Base-by-base conservation (phyloP, 2,329 filamentous ascomycete genomes). In the Arthrobotrys sinensis region DNA sequence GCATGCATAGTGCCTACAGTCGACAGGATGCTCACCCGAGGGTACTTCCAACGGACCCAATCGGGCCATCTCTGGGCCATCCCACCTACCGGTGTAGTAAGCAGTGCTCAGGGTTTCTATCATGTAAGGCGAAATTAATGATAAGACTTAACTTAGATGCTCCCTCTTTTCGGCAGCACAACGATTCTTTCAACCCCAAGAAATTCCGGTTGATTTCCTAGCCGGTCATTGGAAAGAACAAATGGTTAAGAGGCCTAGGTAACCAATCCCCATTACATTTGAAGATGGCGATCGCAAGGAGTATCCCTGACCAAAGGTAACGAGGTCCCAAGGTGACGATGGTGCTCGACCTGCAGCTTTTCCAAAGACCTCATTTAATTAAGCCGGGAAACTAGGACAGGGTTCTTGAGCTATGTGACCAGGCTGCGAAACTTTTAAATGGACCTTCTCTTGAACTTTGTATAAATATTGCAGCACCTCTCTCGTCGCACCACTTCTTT, bases 231-330 rank as follows among this genome's bases (percentile, higher is more conserved):
- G 38, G 62, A 48, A 63, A 66, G 32, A 53, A 50, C 36, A n/a
- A 16, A 63, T 48, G 24, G 19, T 7, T n/a, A 53, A 43, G 50
- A 21, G 24, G 16, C 52, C 66, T 63, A 72, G 75, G 75, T 78
- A 72, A 69, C 75, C 45, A 62, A 69, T 72, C 45, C 38, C 53
- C 40, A 71, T 77, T 50, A 76, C 69, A 77, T 77, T 77, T 55
- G 57, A 77, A 67, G 57, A 66, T 66, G 75, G 75, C 75, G 75
- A 78, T 78, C 75, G 75, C 75, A 78, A 68, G 75, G 75, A 78
- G 75, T 43, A 72, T 72, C 75, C 75, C 75, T 78, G 75, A 40
- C 60, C 50, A 69, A 48, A 65, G 62, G 60, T 32, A 71, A 43
- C 50, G 50, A 65, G 50, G 50, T 57, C 16, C 48, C 46, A 43